Conservation (phyloP, 768 basidiomycete genomes). For the Pisolithus tinctorius region DNA sequence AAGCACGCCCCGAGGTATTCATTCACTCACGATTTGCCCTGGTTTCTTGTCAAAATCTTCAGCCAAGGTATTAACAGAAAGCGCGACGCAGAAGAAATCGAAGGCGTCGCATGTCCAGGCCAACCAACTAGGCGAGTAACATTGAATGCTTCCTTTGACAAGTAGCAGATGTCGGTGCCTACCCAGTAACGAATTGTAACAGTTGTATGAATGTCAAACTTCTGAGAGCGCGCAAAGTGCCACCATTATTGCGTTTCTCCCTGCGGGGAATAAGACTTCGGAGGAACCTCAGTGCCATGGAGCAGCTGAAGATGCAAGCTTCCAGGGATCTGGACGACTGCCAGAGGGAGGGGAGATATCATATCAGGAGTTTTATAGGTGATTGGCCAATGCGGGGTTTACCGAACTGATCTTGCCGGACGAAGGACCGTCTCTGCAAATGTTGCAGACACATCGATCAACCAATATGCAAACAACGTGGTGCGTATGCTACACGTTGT, state of each 20-base stretch:
- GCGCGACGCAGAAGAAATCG: slow-evolving; percentile 78
- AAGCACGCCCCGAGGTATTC: neutral
- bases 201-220: slow-evolving; percentile 46
- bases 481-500: neutral
- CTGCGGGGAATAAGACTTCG: slow-evolving; percentile 42
- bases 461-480: neutral
- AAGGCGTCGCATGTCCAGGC: slow-evolving; percentile 86
- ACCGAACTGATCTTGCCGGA: neutral
- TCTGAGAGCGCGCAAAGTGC: slow-evolving; percentile 36
- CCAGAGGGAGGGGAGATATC: neutral
- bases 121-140: slow-evolving; percentile 47
- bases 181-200: slow-evolving; percentile 56
- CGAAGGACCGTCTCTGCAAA: neutral
- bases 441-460: neutral
- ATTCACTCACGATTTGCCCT: slow-evolving; percentile 36
- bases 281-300: slow-evolving; percentile 38
- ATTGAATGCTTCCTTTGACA: neutral
- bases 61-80: slow-evolving; percentile 45
- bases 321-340: neutral
- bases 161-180: slow-evolving; percentile 1
- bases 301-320: neutral
- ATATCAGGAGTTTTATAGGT: neutral
- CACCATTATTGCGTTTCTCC: slow-evolving; percentile 32
- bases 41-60: slow-evolving; percentile 40
- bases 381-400: neutral